phyloP scores from a whole-genome alignment of 331 rosid species.

The Erythrophleum ivorense region DNA sequence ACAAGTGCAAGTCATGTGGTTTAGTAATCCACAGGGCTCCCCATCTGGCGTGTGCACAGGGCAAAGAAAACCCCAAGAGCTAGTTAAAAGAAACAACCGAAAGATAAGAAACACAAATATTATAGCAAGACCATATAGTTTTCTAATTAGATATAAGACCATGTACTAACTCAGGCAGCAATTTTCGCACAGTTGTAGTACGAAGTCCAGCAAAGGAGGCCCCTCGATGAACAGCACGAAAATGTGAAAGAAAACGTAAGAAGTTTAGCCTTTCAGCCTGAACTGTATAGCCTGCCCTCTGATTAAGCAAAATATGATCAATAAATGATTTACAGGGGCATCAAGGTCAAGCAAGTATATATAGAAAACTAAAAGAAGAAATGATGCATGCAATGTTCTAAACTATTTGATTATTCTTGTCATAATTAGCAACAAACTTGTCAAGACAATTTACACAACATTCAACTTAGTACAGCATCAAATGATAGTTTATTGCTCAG shows the following conservation, averaged over 20 bases:
- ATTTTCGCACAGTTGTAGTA: slow-evolving; percentile 92
- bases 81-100: slow-evolving; percentile 38
- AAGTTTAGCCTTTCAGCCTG: slow-evolving; percentile 91
- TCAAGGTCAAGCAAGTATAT: slow-evolving; percentile 34
- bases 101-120: slow-evolving; percentile 1
- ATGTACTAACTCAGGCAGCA: slow-evolving; percentile 86
- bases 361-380: slow-evolving; percentile 20
- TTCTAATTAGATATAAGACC: slow-evolving; percentile 20
- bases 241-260: slow-evolving; percentile 88
- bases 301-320: slow-evolving; percentile 44
- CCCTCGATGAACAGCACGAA: slow-evolving; percentile 98
- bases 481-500: not conserved
- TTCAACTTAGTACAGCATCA: not conserved
- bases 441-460: not conserved
- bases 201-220: slow-evolving; percentile 97
- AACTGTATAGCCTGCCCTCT: slow-evolving; percentile 92
- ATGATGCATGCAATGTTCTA: not conserved
- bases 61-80: slow-evolving; percentile 99
- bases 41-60: slow-evolving; percentile 99
- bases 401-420: not conserved
- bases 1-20: slow-evolving; percentile 79
- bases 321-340: slow-evolving; percentile 20
- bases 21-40: slow-evolving; percentile 96
- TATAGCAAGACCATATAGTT: slow-evolving; percentile 1
- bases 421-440: slow-evolving; percentile 25